These are phyloP conservation scores for Beta vulgaris DNA, from an alignment of 148 eudicot species.

Conservation along the genomic window DNA sequence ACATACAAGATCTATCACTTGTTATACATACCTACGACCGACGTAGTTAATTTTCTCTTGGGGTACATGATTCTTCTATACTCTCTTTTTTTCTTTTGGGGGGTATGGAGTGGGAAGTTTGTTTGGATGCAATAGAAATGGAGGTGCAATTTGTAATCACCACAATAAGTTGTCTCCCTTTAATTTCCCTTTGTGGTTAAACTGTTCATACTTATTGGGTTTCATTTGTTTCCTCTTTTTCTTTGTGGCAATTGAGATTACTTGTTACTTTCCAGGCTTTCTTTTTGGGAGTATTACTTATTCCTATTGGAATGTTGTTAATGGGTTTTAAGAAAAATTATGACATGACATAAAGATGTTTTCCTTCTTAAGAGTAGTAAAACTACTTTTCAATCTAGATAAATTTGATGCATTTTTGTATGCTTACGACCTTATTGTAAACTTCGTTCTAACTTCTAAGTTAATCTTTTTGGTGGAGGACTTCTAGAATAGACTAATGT, in stretches of 20 bases:
- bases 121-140: conserved; percentile 9
- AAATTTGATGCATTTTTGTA: conserved; percentile 4
- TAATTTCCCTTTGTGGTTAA: neutral
- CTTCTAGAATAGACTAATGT: neutral
- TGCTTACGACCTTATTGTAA: neutral
- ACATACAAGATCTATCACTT: no score
- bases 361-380: conserved; percentile 21
- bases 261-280: conserved; percentile 30
- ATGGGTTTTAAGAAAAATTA: conserved; percentile 18
- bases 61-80: no score
- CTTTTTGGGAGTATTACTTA: conserved; percentile 26
- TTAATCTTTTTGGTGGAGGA: conserved; percentile 9
- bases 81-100: neutral
- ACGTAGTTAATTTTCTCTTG: no score
- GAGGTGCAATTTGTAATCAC: conserved; percentile 12
- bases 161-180: conserved; percentile 2
- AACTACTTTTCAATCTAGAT: conserved; percentile 10
- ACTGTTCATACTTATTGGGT: conserved; percentile 17
- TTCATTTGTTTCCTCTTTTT: neutral
- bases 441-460: no score
- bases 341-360: conserved; percentile 37
- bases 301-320: conserved; percentile 21
- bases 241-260: conserved; percentile 28
- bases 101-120: neutral
- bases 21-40: no score